Evolutionary conservation across 306 rosid genomes (phyloP).

Genomic region (Lablab purpureus): DNA sequence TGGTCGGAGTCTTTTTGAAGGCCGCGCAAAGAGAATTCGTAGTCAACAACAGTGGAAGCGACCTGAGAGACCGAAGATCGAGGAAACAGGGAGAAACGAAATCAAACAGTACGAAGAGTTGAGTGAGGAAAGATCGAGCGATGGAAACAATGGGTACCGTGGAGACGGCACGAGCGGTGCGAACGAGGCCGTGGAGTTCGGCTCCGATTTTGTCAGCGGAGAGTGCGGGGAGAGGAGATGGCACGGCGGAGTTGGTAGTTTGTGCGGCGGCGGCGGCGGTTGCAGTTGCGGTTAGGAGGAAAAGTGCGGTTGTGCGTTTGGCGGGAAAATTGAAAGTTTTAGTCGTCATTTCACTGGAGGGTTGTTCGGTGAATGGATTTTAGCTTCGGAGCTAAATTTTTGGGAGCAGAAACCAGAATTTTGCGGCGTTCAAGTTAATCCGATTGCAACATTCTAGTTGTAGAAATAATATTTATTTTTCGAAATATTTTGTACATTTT

Average conservation of each 20-base stretch:
- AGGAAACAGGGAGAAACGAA: constrained; percentile 2
- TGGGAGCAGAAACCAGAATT: not conserved
- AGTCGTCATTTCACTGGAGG: constrained; percentile 39
- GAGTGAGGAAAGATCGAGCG: not conserved
- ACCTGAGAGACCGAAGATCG: constrained; percentile 53
- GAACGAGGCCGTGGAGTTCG: constrained; percentile 63
- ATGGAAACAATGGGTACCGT: constrained; percentile 53
- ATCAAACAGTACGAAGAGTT: not conserved
- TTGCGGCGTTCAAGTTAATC: not conserved
- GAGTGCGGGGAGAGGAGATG: constrained; percentile 35
- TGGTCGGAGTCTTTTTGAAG: constrained; percentile 58
- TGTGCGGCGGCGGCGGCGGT: constrained; percentile 36
- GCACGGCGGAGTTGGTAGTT: constrained; percentile 33
- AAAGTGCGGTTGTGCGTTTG: constrained; percentile 51
- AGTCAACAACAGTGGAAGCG: constrained; percentile 65
- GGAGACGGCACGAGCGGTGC: constrained; percentile 81
- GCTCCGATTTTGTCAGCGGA: constrained; percentile 41
- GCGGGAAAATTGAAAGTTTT: constrained; percentile 57
- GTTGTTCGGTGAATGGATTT: constrained; percentile 5
- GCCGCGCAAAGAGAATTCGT: constrained; percentile 70
- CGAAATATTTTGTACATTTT: too few species aligned
- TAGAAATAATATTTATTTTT: not conserved
- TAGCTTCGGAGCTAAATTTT: not conserved
- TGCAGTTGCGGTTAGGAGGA: constrained; percentile 51
- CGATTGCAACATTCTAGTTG: not conserved